Percentiles rank a stretch among this genome's conserved stretches.
These are phyloP conservation scores for Fusarium sp. DNA, from an alignment of 2,329 filamentous ascomycete species.

Conservation along the genomic window DNA sequence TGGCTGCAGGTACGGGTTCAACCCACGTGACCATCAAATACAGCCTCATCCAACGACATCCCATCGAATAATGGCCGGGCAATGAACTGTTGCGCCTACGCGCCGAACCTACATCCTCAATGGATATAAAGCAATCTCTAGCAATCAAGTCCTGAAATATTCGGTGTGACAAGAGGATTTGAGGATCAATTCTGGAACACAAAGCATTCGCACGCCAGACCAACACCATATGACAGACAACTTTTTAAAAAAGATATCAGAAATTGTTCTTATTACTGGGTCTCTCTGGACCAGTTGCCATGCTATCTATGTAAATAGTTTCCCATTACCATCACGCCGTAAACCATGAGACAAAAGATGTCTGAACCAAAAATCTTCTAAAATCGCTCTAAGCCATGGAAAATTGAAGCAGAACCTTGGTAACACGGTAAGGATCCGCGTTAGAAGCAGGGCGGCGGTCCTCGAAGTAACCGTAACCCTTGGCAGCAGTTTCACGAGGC, in stretches of 20 bases:
- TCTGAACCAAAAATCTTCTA: conserved; percentile 6
- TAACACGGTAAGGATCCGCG: conserved; percentile 84
- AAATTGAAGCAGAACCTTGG: conserved; percentile 69
- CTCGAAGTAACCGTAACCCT: conserved; percentile 96
- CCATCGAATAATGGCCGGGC: too few relatives aligned
- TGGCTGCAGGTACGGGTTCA: too few relatives aligned
- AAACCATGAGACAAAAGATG: conserved; percentile 15
- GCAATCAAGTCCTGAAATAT: too few relatives aligned
- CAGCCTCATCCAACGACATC: too few relatives aligned
- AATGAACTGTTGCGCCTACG: too few relatives aligned
- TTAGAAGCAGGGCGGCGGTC: conserved; percentile 85
- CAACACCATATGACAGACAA: neutral
- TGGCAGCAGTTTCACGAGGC: conserved; percentile 81
- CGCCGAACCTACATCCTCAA: too few relatives aligned
- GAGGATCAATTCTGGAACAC: too few relatives aligned
- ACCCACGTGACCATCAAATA: too few relatives aligned
- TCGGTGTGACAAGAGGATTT: too few relatives aligned
- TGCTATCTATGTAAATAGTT: conserved; percentile 32
- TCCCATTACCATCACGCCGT: conserved; percentile 26
- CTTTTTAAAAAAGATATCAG: neutral
- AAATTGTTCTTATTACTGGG: conserved; percentile 24
- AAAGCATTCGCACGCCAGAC: too few relatives aligned
- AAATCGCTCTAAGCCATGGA: conserved; percentile 34
- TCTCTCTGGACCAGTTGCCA: conserved; percentile 8
- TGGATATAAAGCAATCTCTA: too few relatives aligned